Conservation (phyloP, 2,329 filamentous ascomycete genomes). For the Fusarium scirpi region DNA sequence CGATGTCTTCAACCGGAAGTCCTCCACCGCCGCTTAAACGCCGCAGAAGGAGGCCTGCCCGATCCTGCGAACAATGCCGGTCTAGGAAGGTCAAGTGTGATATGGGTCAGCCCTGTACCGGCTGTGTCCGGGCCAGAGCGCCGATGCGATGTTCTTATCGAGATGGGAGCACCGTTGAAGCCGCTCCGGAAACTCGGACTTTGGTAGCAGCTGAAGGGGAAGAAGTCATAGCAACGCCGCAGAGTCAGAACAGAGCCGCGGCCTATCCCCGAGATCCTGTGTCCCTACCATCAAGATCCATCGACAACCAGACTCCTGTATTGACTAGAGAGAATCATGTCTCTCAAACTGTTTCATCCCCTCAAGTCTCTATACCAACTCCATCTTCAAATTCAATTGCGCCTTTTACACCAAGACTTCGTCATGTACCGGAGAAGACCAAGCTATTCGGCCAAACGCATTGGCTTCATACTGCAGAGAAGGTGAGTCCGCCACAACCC, state of each 20-base stretch:
- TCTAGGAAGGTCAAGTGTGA: conserved; percentile 45
- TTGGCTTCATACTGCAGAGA: conserved; percentile 47
- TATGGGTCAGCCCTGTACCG: conserved; percentile 40
- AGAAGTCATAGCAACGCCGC: conserved; percentile 1
- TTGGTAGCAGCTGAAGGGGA: conserved; percentile 4
- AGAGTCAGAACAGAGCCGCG: neutral
- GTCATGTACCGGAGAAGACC: conserved; percentile 46
- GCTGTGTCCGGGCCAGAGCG: conserved; percentile 42
- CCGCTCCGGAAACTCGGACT: neutral
- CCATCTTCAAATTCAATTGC: conserved; percentile 33
- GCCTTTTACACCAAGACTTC: conserved; percentile 41
- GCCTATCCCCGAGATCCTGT: conserved; percentile 30
- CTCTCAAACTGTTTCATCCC: neutral
- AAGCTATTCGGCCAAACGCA: conserved; percentile 47
- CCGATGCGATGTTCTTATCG: conserved; percentile 45
- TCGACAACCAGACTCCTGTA: neutral
- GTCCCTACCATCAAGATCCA: neutral
- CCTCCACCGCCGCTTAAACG: conserved; percentile 34
- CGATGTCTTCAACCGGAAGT: conserved; percentile 8
- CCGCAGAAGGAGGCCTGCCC: conserved; percentile 42
- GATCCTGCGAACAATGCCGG: conserved; percentile 46
- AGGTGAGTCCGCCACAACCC: conserved; percentile 6
- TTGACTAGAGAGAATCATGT: conserved; percentile 1
- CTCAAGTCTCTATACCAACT: neutral
- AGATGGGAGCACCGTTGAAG: conserved; percentile 25